phyloP scores from a whole-genome alignment of 2,329 filamentous ascomycete species.

The Pezicula neosporulosa region DNA sequence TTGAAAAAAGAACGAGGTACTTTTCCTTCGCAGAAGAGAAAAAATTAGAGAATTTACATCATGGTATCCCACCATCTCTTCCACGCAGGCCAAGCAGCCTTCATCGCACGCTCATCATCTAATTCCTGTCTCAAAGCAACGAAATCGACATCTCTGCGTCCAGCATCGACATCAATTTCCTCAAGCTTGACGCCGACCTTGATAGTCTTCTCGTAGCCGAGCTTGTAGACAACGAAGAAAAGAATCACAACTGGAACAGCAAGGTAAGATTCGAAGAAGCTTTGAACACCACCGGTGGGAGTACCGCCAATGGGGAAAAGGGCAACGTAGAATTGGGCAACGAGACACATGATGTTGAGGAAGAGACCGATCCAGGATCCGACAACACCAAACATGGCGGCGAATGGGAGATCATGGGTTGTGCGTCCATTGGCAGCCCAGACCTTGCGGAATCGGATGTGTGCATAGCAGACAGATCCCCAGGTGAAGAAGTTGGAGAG shows the following conservation, averaged over 20 bases:
- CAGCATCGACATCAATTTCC: conserved; percentile 26
- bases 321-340: conserved; percentile 42
- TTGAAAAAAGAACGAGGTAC: too few relatives aligned
- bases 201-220: conserved; percentile 34
- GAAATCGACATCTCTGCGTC: conserved; percentile 26
- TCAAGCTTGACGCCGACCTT: conserved; percentile 21
- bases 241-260: conserved; percentile 52
- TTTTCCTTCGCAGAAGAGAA: too few relatives aligned
- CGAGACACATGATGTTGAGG: conserved; percentile 63
- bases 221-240: conserved; percentile 65
- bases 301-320: conserved; percentile 20
- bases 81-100: conserved; percentile 22
- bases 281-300: conserved; percentile 17
- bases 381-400: conserved; percentile 45
- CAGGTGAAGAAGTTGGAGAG: conserved; percentile 72
- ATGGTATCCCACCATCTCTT: conserved; percentile 18
- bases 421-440: conserved; percentile 56
- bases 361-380: conserved; percentile 67
- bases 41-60: neutral
- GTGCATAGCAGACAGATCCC: conserved; percentile 61
- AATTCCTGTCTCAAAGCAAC: conserved; percentile 25
- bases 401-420: conserved; percentile 41
- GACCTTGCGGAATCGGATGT: conserved; percentile 61
- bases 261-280: conserved; percentile 57
- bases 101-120: conserved; percentile 24